Percentiles rank a stretch among this genome's conserved stretches.
These are phyloP conservation scores for Eucalyptus grandis DNA, from an alignment of 345 rosid genomes.

Conservation along the genomic window DNA sequence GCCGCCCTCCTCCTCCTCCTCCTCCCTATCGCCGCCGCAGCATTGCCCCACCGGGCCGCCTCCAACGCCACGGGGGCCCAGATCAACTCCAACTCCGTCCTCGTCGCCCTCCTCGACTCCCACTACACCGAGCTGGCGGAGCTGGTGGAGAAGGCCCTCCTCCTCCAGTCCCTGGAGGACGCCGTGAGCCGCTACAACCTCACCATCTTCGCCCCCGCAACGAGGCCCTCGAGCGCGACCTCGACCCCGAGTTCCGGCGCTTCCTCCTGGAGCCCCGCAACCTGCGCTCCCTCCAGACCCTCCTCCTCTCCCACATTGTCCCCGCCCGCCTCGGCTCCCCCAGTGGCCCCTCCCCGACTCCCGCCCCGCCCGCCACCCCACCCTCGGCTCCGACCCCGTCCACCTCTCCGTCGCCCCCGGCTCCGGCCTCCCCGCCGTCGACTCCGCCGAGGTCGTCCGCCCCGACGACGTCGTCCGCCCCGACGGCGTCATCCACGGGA, in stretches of 20 bases:
- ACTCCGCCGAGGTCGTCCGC: slow-evolving; percentile 22
- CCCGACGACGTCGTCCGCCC: slow-evolving; percentile 46
- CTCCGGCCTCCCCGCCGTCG: slow-evolving; percentile 19
- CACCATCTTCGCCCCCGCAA: slow-evolving; percentile 86
- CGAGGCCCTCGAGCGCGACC: slow-evolving; percentile 72
- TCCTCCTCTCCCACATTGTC: slow-evolving; percentile 66
- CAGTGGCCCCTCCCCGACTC: slow-evolving; percentile 36
- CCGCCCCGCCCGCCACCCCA: slow-evolving; percentile 13
- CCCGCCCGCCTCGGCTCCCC: slow-evolving; percentile 40
- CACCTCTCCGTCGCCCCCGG: slow-evolving; percentile 24
- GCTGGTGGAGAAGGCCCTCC: slow-evolving; percentile 82
- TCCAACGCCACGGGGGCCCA: slow-evolving; percentile 6
- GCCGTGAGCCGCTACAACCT: slow-evolving; percentile 78
- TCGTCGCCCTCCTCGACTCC: slow-evolving; percentile 94
- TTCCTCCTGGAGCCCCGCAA: slow-evolving; percentile 93
- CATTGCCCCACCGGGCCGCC: slow-evolving; percentile 10
- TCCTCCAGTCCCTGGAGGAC: slow-evolving; percentile 76
- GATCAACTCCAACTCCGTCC: slow-evolving; percentile 85
- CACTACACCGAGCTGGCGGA: slow-evolving; percentile 89
- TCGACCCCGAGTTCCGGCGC: slow-evolving; percentile 82
- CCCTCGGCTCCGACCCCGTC: slow-evolving; percentile 36
- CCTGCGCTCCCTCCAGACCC: slow-evolving; percentile 66
- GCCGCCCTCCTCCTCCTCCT: background rate
- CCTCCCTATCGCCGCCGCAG: slow-evolving; percentile 3
- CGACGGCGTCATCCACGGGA: slow-evolving; percentile 74